A percentile compares a stretch with the other conserved stretches of the same genome.
Conservation (phyloP, 2,329 filamentous ascomycete species). For the Alternaria brassicicola region DNA sequence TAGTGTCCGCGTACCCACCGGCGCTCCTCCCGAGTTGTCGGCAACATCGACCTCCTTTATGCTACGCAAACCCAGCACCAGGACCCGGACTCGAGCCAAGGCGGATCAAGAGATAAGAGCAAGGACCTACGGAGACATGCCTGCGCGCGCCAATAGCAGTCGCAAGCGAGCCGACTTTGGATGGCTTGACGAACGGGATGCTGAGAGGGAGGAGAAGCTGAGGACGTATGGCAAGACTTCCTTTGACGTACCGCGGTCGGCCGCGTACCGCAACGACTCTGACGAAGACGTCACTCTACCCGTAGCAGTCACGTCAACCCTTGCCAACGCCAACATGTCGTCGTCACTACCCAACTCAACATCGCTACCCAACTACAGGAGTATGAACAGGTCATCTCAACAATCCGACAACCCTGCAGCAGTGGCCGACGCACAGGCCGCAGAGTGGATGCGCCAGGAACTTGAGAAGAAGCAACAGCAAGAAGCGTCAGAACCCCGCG, state of each 20-base stretch:
- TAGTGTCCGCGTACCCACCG: constrained; percentile 38
- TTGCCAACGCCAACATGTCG: constrained; percentile 44
- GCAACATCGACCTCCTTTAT: constrained; percentile 29
- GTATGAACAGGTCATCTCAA: constrained; percentile 40
- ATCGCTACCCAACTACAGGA: constrained; percentile 43
- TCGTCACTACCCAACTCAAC: constrained; percentile 54
- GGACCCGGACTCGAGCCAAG: constrained; percentile 33
- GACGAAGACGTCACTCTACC: constrained; percentile 51
- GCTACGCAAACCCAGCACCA: constrained; percentile 31
- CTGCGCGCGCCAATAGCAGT: constrained; percentile 41
- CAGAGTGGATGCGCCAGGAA: constrained; percentile 54
- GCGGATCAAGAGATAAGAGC: constrained; percentile 25
- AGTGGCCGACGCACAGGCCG: constrained; percentile 48
- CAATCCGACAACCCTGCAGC: constrained; percentile 44
- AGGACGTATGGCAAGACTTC: constrained; percentile 29
- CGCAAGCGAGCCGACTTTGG: constrained; percentile 39
- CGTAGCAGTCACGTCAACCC: constrained; percentile 51
- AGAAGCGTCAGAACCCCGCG: constrained; percentile 28
- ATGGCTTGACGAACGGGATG: constrained; percentile 29
- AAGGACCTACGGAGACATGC: constrained; percentile 23
- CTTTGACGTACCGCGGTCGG: constrained; percentile 27
- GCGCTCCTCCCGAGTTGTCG: constrained; percentile 38
- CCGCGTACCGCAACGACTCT: constrained; percentile 28
- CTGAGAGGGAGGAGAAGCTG: constrained; percentile 31
- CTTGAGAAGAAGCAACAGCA: constrained; percentile 50